These are phyloP conservation scores for Fomitiporia mediterranea DNA, from an alignment of 1,284 basidiomycete genomes.

Conservation along the genomic window DNA sequence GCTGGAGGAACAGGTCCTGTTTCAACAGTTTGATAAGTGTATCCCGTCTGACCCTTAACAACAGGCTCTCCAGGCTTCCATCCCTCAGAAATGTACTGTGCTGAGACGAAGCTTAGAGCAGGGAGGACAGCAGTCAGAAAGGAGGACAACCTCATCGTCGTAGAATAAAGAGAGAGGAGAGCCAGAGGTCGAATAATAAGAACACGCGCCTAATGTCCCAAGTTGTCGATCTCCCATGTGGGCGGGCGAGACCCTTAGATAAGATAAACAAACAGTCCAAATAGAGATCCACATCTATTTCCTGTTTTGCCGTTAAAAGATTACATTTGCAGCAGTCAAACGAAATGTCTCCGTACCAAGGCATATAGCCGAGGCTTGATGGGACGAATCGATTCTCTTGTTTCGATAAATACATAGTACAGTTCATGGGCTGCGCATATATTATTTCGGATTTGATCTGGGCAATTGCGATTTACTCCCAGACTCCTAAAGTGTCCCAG, in stretches of 20 bases:
- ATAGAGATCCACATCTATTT: no score
- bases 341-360: no score
- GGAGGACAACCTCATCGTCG: constrained; percentile 48
- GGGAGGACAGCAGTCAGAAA: constrained; percentile 35
- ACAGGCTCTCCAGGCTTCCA: constrained; percentile 67
- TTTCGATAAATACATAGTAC: no score
- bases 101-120: constrained; percentile 37
- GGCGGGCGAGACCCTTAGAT: neutral
- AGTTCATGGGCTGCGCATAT: no score
- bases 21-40: constrained; percentile 23
- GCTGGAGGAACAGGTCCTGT: constrained; percentile 22
- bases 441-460: no score
- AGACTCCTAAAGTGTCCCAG: constrained; percentile 17
- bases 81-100: constrained; percentile 73
- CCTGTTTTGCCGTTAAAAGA: no score
- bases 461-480: no score
- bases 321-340: no score
- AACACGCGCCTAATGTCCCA: neutral
- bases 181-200: neutral
- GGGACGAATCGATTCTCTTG: no score
- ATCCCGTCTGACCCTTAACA: constrained; percentile 26
- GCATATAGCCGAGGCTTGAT: no score
- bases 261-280: neutral
- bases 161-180: constrained; percentile 2
- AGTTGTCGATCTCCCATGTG: neutral